Evolutionary conservation across 2,329 filamentous ascomycete species (phyloP), one percentile per base, ranked within the genome.

Genomic region (Talaromyces amestolkiae): DNA sequence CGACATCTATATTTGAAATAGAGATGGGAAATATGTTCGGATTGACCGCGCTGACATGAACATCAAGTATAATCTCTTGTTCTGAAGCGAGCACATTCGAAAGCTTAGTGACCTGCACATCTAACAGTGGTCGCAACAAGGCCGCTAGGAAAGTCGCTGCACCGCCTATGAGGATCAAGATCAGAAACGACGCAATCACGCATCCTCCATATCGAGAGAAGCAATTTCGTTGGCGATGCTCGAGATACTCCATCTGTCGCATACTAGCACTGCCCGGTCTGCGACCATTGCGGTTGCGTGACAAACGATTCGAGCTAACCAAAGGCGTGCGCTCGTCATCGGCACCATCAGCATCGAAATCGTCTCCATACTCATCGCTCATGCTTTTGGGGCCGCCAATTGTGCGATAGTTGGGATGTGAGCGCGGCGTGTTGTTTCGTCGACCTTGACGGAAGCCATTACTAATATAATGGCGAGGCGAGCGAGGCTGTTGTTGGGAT

Each of bases 11-110:
- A 56, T 93, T 89, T 68, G 91, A 89, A 43, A 99, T 87, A 2
- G 90, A 90, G 49, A 99, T 90, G 1, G 92, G 88, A 45, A 98
- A 90, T 47, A 97, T 88, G 71, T 98, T 99, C 0, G 94, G 93
- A 75, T 99, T 99, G 71, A 94, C 84, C 0, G 94, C 95, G 70
- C 87, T 87, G 66, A 99, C 92, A 22, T 91, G 87, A 58, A 99
- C 81, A 76, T 99, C 94, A 72, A 98, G 86, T 87, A 99, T 97
- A 49, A 99, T 85, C 75, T 98, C 93, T 76, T 97, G 92, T 76
- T 97, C 92, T 71, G 92, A 97, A 2, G 93, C 93, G 58, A 98
- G 85, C 27, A 99, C 92, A 70, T 97, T 96, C 71, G 90, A 87
- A 70, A 99, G 92, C 68, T 89, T 89, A 64, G 90, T 82, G 53